Evolutionary conservation across 1,139 yeast genomes (phyloP), one percentile per base, ranked within the genome.

Genomic region (Dujonia santamariae): DNA sequence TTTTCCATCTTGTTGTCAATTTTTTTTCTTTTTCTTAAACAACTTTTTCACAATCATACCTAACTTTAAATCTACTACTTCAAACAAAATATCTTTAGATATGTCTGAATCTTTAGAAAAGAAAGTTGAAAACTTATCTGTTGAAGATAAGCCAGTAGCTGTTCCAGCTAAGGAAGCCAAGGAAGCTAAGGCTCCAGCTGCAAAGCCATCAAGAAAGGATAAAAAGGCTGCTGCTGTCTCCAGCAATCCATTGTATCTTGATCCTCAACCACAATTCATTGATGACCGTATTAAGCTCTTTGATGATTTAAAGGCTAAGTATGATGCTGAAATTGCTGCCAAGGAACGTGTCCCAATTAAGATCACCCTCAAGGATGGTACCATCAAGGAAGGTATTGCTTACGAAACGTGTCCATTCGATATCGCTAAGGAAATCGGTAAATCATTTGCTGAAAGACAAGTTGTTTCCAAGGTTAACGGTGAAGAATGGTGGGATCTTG

Each of bases 381-480:
- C 84, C 32, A 64, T 76, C 38, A 81, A 84, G 57, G 82, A 75
- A 46, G 98, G 88, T 44, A 75, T 75, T 28, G 70, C 96, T 4
- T 94, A 81, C 80, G 96, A 88, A 59, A 90, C 98, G 35, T 68
- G 87, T 23, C 98, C 99, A 33, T 63, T 85, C 64, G 85, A 80
- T 38, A 85, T 92, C 46, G 97, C 97, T 38, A 72, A 71, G 50
- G 80, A 64, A 37, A 90, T 92, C 50, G 90, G 96, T 47, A 85
- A 86, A 61, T 84, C 96, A 4, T 81, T 69, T 46, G 62, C 64
- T 37, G 97, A 92, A 48, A 82, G 88, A 66, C 85, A 86, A 52
- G 88, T 94, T 43, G 88, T 94, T 49, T 76, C 97, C 40, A 88
- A 87, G 64, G 94, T 92, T 39, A 75, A 94, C 53, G 96, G 96